phyloP scores from a whole-genome alignment of 495 filamentous ascomycete species.

The Amphirosellinia nigrospora region DNA sequence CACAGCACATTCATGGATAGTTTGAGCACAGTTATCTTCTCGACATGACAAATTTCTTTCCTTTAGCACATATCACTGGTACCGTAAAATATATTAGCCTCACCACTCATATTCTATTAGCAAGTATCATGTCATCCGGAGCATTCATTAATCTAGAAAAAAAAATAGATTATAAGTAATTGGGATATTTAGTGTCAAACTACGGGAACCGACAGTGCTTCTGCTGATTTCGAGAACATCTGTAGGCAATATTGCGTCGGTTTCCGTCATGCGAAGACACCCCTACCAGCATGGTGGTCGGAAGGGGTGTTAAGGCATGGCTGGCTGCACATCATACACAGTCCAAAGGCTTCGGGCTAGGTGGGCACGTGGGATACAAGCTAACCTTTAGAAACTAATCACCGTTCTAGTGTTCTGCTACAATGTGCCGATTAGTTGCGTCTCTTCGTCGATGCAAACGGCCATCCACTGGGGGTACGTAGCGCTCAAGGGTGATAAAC shows the following conservation, averaged over 20 bases:
- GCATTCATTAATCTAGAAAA: background rate
- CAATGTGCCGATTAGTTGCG: background rate
- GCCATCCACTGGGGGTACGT: background rate
- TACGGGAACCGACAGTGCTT: background rate
- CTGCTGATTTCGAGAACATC: background rate
- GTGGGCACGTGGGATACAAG: background rate
- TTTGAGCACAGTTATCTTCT: background rate
- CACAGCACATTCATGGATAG: background rate
- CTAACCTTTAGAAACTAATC: background rate
- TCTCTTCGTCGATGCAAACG: background rate
- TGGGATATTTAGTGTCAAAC: background rate
- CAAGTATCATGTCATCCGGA: background rate
- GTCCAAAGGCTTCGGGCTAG: background rate
- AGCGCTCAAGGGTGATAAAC: background rate
- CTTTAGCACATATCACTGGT: background rate
- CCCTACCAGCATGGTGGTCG: background rate
- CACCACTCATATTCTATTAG: background rate
- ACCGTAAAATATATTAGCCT: background rate
- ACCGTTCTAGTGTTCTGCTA: background rate
- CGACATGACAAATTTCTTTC: background rate
- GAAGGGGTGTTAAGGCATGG: background rate
- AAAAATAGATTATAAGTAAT: background rate
- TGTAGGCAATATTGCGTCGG: too few species aligned
- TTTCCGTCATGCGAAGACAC: too few species aligned
- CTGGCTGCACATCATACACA: background rate